A percentile compares a stretch with the other conserved stretches of the same genome.
Conservation (phyloP, 2,329 filamentous ascomycete genomes). For the Rhynchosporium agropyri region DNA sequence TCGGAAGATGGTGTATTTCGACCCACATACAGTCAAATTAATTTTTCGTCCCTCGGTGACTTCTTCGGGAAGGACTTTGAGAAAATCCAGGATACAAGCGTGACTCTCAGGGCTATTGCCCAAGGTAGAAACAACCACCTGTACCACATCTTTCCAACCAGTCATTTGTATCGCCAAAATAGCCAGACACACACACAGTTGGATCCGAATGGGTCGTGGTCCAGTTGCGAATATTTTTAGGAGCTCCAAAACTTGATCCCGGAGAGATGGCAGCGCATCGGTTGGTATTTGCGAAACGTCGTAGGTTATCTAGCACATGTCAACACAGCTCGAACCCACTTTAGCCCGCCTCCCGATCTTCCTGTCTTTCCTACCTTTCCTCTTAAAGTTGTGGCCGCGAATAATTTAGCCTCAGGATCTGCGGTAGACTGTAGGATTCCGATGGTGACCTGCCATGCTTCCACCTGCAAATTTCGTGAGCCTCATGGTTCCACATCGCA, state of each 20-base stretch:
- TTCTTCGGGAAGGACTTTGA: conserved; percentile 96
- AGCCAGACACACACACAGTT: conserved; percentile 92
- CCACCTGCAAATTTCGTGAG: conserved; percentile 58
- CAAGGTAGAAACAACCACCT: conserved; percentile 77
- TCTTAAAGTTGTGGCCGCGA: conserved; percentile 94
- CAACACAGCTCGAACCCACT: conserved; percentile 24
- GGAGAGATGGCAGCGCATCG: conserved; percentile 72
- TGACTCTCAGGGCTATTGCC: conserved; percentile 76
- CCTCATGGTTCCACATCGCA: conserved; percentile 12
- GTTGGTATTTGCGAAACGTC: conserved; percentile 87
- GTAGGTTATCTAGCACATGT: conserved; percentile 77
- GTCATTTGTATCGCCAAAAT: conserved; percentile 96
- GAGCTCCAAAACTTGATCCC: conserved; percentile 80
- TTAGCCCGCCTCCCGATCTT: conserved; percentile 2
- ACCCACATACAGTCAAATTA: conserved; percentile 94
- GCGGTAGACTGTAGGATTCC: conserved; percentile 81
- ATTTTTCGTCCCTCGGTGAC: conserved; percentile 99
- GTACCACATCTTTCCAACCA: conserved; percentile 90
- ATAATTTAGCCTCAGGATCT: conserved; percentile 84
- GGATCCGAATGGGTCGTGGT: conserved; percentile 82
- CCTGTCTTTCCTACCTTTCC: conserved; percentile 96
- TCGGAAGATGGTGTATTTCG: conserved; percentile 53
- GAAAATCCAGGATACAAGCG: conserved; percentile 89
- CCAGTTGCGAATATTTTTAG: conserved; percentile 81
- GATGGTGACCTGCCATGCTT: conserved; percentile 89